A percentile compares a stretch with the other conserved stretches of the same genome.
These are phyloP conservation scores for Cairneyella variabilis DNA, from an alignment of 495 filamentous ascomycete species.

Conservation along the genomic window DNA sequence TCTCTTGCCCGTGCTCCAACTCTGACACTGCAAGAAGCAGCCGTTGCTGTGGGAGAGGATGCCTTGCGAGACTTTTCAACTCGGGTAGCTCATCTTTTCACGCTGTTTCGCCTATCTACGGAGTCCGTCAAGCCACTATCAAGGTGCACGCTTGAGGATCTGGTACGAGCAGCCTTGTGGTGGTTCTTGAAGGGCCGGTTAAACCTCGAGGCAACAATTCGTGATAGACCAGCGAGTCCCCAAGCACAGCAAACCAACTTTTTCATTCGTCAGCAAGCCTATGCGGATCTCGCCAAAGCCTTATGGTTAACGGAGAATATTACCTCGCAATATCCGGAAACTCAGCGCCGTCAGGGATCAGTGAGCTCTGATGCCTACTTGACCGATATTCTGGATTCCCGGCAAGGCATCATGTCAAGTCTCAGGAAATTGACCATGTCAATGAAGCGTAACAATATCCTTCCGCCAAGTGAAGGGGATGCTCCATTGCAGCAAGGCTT, in stretches of 20 bases:
- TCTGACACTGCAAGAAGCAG: slow-evolving; percentile 16
- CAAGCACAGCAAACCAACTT: slow-evolving; percentile 36
- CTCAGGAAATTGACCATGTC: slow-evolving; percentile 71
- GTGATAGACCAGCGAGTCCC: slow-evolving; percentile 47
- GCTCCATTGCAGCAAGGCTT: slow-evolving; percentile 60
- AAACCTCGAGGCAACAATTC: slow-evolving; percentile 65
- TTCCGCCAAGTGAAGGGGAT: slow-evolving; percentile 57
- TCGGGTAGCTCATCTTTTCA: slow-evolving; percentile 62
- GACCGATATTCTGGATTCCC: slow-evolving; percentile 44
- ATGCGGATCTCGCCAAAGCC: slow-evolving; percentile 75
- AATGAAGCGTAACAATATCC: slow-evolving; percentile 74
- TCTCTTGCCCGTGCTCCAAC: slow-evolving; percentile 6
- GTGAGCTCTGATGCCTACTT: slow-evolving; percentile 21
- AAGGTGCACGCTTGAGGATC: slow-evolving; percentile 55
- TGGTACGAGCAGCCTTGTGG: slow-evolving; percentile 71
- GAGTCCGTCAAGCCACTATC: slow-evolving; percentile 63
- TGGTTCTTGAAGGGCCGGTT: slow-evolving; percentile 82
- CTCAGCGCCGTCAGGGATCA: slow-evolving; percentile 29
- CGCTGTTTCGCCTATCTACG: slow-evolving; percentile 65
- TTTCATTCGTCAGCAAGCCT: slow-evolving; percentile 57
- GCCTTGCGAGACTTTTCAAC: slow-evolving; percentile 63
- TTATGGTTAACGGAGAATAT: slow-evolving; percentile 75
- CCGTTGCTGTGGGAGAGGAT: slow-evolving; percentile 47
- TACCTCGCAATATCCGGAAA: slow-evolving; percentile 44
- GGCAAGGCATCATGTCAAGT: slow-evolving; percentile 54